These are phyloP conservation scores for Sphaerobolus stellatus DNA, from an alignment of 1,284 basidiomycete genomes.

Conservation along the genomic window DNA sequence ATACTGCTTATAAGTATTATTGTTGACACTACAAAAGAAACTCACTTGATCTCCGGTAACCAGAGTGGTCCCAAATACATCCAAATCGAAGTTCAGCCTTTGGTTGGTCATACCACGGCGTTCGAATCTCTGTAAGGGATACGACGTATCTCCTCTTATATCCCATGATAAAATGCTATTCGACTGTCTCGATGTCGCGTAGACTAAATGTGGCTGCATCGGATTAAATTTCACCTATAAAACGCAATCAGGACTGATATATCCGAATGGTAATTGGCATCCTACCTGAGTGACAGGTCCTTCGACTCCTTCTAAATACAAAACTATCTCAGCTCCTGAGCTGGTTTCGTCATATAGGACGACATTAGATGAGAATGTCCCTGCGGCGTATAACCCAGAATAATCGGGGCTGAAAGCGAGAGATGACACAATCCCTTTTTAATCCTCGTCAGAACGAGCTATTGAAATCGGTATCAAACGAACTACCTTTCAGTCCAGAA, in stretches of 20 bases:
- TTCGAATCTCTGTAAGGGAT: conserved; percentile 45
- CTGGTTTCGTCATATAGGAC: conserved; percentile 70
- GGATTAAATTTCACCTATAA: conserved; percentile 80
- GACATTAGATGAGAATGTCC: conserved; percentile 59
- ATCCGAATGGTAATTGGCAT: conserved; percentile 1
- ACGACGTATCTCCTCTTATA: conserved; percentile 53
- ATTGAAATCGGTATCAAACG: neutral
- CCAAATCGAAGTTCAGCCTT: conserved; percentile 74
- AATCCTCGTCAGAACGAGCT: neutral
- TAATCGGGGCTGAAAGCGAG: conserved; percentile 72
- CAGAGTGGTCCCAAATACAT: conserved; percentile 68
- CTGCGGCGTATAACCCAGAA: conserved; percentile 73
- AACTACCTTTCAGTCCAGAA: conserved; percentile 78
- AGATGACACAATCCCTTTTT: conserved; percentile 77
- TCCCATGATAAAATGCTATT: conserved; percentile 75
- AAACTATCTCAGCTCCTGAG: conserved; percentile 52
- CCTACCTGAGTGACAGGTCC: conserved; percentile 73
- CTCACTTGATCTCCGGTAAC: conserved; percentile 71
- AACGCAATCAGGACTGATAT: too few relatives aligned
- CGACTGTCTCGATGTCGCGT: conserved; percentile 75
- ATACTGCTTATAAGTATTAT: conserved; percentile 15
- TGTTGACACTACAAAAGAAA: conserved; percentile 1
- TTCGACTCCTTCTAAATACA: conserved; percentile 60
- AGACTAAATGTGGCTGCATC: conserved; percentile 65
- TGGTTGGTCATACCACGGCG: conserved; percentile 63